Conservation (phyloP, 2,329 filamentous ascomycete species). For the Ustilaginoidea virens region DNA sequence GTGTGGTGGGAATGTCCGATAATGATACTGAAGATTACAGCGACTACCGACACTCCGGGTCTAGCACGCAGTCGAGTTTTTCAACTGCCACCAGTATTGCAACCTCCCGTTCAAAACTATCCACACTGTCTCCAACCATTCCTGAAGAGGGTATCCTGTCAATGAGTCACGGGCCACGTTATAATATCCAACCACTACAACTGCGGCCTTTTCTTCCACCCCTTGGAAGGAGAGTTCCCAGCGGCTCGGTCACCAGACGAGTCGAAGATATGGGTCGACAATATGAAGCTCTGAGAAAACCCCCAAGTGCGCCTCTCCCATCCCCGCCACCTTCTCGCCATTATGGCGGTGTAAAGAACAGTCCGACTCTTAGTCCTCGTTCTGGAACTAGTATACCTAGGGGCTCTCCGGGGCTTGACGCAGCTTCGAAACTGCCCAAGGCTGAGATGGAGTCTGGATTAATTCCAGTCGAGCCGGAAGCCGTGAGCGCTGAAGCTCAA, state of each 20-base stretch:
- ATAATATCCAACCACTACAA: conserved; percentile 4
- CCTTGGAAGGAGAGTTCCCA: background rate
- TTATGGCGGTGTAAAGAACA: background rate
- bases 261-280: conserved; percentile 6
- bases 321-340: background rate
- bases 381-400: background rate
- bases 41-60: conserved; percentile 6
- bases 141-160: conserved; percentile 6
- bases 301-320: background rate
- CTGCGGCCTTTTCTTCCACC: conserved; percentile 1
- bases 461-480: conserved; percentile 9
- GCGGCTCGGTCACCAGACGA: background rate
- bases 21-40: conserved; percentile 4
- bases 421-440: background rate
- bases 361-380: background rate
- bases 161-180: conserved; percentile 1
- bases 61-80: conserved; percentile 7
- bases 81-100: conserved; percentile 4
- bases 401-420: conserved; percentile 2
- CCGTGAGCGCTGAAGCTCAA: background rate
- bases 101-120: conserved; percentile 3
- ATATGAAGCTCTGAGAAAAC: conserved; percentile 3
- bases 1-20: conserved; percentile 3
- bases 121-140: conserved; percentile 7
- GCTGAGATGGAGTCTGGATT: conserved; percentile 7